phyloP scores from a whole-genome alignment of 352 stramenopile species.

The Globisporangium abappressorium region DNA sequence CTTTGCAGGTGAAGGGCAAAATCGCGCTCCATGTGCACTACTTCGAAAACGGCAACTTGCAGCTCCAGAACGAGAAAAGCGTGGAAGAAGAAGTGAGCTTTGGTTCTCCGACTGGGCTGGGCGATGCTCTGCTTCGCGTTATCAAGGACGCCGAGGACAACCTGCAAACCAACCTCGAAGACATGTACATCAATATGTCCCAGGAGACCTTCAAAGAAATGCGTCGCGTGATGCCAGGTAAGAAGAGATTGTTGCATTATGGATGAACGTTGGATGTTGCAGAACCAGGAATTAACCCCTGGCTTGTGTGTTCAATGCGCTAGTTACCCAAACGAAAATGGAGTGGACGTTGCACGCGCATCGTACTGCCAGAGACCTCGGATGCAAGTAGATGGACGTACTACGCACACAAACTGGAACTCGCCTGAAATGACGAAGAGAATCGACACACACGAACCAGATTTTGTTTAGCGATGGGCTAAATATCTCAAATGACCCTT shows the following conservation, averaged over 20 bases:
- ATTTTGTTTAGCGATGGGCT: background rate
- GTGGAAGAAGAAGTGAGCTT: conserved; percentile 58
- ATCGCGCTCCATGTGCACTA: conserved; percentile 92
- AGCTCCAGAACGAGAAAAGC: conserved; percentile 83
- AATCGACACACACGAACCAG: conserved; percentile 5
- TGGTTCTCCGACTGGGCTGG: conserved; percentile 38
- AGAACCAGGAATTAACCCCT: background rate
- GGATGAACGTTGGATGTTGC: background rate
- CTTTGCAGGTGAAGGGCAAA: conserved; percentile 41
- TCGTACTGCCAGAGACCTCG: conserved; percentile 73
- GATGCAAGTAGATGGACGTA: conserved; percentile 40
- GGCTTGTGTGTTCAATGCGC: background rate
- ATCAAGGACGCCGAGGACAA: conserved; percentile 84
- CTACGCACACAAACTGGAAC: background rate
- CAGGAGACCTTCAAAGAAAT: conserved; percentile 94
- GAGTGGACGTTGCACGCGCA: conserved; percentile 85
- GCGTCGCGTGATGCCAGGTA: conserved; percentile 91
- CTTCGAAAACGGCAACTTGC: conserved; percentile 96
- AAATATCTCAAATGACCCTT: background rate
- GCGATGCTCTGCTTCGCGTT: conserved; percentile 60
- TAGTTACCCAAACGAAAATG: conserved; percentile 88
- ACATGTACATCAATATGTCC: conserved; percentile 96
- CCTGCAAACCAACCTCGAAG: conserved; percentile 87
- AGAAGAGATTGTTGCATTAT: conserved; percentile 3
- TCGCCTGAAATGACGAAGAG: conserved; percentile 3